Evolutionary conservation across 257 asterid species (phyloP).

Genomic region (Scutellaria baicalensis): DNA sequence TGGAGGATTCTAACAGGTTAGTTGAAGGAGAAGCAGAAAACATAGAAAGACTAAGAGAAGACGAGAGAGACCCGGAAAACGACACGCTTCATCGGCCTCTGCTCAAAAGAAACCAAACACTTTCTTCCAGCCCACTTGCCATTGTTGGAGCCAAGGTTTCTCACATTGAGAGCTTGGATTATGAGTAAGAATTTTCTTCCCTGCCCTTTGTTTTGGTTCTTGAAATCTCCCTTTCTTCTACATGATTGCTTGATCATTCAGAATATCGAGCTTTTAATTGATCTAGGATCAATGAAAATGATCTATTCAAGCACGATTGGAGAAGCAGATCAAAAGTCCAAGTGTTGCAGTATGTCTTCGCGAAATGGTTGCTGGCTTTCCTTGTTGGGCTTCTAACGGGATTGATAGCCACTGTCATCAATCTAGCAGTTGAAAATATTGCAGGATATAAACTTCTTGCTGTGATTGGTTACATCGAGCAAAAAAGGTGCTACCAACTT

Average conservation of each 20-base stretch:
- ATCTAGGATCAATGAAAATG: slow-evolving; percentile 78
- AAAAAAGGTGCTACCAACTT: slow-evolving; percentile 39
- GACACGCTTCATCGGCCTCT: slow-evolving; percentile 55
- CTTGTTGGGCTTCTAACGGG: slow-evolving; percentile 89
- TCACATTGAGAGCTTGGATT: slow-evolving; percentile 83
- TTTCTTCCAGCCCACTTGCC: slow-evolving; percentile 57
- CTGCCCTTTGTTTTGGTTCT: no score
- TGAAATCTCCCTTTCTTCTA: no score
- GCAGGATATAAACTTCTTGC: slow-evolving; percentile 76
- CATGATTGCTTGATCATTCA: not conserved
- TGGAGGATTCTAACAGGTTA: slow-evolving; percentile 34
- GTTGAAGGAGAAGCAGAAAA: slow-evolving; percentile 26
- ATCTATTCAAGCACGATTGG: slow-evolving; percentile 96
- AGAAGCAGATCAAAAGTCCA: slow-evolving; percentile 71
- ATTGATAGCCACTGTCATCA: slow-evolving; percentile 64
- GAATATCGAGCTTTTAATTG: not conserved
- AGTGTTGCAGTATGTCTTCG: slow-evolving; percentile 62
- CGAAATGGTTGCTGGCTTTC: slow-evolving; percentile 77
- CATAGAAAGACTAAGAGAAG: slow-evolving; percentile 28
- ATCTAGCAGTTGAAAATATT: slow-evolving; percentile 80
- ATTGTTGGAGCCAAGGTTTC: slow-evolving; percentile 83
- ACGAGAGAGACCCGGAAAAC: slow-evolving; percentile 55
- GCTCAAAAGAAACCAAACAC: slow-evolving; percentile 49
- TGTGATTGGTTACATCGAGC: slow-evolving; percentile 46
- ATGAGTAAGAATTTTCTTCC: slow-evolving; percentile 53